Evolutionary conservation across 495 filamentous ascomycete genomes (phyloP).

Genomic region (Tetracladium setigerum): DNA sequence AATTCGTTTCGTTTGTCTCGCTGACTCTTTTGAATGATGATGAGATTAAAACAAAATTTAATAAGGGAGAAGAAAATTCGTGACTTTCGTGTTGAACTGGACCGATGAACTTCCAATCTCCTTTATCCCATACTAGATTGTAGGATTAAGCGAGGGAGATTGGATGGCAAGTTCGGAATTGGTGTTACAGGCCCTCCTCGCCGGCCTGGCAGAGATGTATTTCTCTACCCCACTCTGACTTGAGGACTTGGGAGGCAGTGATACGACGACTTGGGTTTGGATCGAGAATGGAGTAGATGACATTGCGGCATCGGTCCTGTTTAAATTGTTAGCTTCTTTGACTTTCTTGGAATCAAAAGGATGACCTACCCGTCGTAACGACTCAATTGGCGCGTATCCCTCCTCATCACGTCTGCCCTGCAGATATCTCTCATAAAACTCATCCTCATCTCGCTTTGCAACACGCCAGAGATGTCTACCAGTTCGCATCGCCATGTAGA

Average conservation of each 20-base stretch:
- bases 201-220: conserved; percentile 95
- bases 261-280: conserved; percentile 90
- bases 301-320: conserved; percentile 93
- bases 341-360: background rate
- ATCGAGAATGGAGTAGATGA: conserved; percentile 97
- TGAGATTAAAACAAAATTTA: conserved; percentile 5
- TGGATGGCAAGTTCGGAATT: background rate
- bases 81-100: conserved; percentile 2
- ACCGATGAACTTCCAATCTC: background rate
- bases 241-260: conserved; percentile 91
- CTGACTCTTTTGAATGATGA: background rate
- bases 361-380: conserved; percentile 78
- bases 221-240: conserved; percentile 96
- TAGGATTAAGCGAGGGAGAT: background rate
- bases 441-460: conserved; percentile 90
- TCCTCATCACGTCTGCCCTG: conserved; percentile 87
- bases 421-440: conserved; percentile 91
- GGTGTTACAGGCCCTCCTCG: conserved; percentile 66
- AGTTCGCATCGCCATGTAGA: conserved; percentile 99
- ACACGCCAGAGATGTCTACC: conserved; percentile 94
- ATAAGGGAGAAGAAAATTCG: conserved; percentile 4
- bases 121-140: background rate
- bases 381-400: conserved; percentile 94
- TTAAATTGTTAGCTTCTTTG: too few relatives aligned
- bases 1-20: too few relatives aligned